These are phyloP conservation scores for Salvia rosmarinus DNA, from an alignment of 257 asterid genomes.

Conservation along the genomic window DNA sequence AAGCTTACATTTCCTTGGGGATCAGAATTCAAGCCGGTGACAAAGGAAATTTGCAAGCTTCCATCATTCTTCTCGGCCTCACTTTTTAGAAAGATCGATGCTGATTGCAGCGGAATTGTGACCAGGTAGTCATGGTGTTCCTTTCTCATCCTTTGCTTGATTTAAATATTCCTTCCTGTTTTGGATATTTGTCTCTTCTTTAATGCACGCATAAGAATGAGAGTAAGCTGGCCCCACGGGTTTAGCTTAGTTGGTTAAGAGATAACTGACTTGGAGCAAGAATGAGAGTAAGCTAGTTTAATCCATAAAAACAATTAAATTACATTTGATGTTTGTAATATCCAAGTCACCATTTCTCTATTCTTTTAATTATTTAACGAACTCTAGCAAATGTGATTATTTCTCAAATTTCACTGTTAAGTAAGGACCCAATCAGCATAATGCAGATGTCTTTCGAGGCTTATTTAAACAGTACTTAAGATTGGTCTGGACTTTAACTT, in stretches of 20 bases:
- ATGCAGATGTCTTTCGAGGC: neutral
- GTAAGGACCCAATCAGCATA: neutral
- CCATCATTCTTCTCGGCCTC: constrained; percentile 93
- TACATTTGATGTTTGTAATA: constrained; percentile 18
- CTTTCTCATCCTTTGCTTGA: constrained; percentile 20
- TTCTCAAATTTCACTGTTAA: constrained; percentile 11
- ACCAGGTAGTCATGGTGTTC: constrained; percentile 62
- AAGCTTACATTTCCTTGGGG: constrained; percentile 32
- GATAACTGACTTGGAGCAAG: too few relatives aligned
- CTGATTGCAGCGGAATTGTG: constrained; percentile 62
- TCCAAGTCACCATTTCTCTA: constrained; percentile 21
- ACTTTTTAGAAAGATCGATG: constrained; percentile 83
- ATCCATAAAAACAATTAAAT: neutral
- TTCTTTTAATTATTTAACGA: constrained; percentile 6
- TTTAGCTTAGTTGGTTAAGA: too few relatives aligned
- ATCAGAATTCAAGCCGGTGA: constrained; percentile 91
- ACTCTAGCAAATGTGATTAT: neutral
- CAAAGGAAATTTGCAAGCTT: constrained; percentile 98
- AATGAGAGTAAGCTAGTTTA: constrained; percentile 16
- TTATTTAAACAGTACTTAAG: neutral
- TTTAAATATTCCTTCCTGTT: constrained; percentile 12
- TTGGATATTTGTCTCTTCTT: neutral
- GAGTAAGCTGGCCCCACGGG: too few relatives aligned
- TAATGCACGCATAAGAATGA: constrained; percentile 18
- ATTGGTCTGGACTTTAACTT: constrained; percentile 18